Evolutionary conservation across 1,139 yeast species (phyloP), one percentile per base, ranked within the genome.

Genomic region (Pichia sp.): DNA sequence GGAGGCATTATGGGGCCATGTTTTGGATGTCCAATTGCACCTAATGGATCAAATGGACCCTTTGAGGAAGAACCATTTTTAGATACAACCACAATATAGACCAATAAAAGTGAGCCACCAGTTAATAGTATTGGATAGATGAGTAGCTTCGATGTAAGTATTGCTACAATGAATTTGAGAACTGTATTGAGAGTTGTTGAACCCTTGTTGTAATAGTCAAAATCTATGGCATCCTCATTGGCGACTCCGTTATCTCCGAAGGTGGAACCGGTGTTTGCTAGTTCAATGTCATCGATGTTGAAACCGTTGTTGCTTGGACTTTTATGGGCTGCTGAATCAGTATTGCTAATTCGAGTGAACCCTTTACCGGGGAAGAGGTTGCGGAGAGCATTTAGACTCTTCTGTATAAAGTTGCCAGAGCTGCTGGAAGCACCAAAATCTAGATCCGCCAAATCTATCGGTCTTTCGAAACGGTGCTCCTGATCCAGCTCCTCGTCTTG

Each of bases 401-500:
- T 28, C 37, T n/a, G 23, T 38, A 19, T 35, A 40, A 26, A 7
- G 8, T 26, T 26, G 17, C 11, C 18, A 36, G 18, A 3, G 46
- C 21, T 15, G 22, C 20, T 5, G 23, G 28, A 20, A 12, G 39
- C 28, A 2, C 33, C 35, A 22, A 48, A 48, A 15, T 43, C 35
- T 23, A 56, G 37, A 23, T 48, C 46, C 18, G 44, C 43, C 19
- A 55, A 25, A 28, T 56, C 52, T 17, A 58, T 40, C 4, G 58
- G 49, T 12, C 45, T 30, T 36, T 52, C 48, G 14, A 28, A 31
- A 20, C 56, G 60, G 9, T 50, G 43, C 37, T 50, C 53, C 40
- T 50, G 43, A 37, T 50, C 53, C 40, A 48, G 47, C 5, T 50
- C 58, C 9, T 64, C 67, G 37, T 69, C 63, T 42, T 55, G 61